Conservation (phyloP, 2,329 filamentous ascomycete species). For the Teratosphaeria zuluensis region DNA sequence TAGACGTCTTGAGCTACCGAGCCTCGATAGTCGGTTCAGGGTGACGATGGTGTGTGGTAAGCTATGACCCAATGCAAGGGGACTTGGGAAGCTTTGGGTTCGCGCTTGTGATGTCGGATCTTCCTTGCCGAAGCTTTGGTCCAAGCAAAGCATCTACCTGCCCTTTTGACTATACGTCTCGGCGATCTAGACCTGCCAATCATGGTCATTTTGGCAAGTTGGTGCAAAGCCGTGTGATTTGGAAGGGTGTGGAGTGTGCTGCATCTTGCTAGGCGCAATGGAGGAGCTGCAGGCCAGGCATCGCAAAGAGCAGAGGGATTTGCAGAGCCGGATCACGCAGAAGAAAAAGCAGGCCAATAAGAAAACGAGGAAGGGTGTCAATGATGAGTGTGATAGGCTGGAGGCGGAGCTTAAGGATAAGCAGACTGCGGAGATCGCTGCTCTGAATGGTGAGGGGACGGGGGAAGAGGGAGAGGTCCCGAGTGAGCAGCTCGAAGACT, state of each 20-base stretch:
- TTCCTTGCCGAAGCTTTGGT: neutral
- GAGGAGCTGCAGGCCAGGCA: constrained; percentile 73
- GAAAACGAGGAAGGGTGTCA: constrained; percentile 52
- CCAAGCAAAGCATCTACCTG: neutral
- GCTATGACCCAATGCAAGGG: neutral
- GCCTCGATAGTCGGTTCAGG: neutral
- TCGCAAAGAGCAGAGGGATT: constrained; percentile 77
- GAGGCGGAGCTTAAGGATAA: constrained; percentile 47
- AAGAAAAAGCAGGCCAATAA: constrained; percentile 98
- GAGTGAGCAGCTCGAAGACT: constrained; percentile 11
- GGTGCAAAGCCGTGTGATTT: neutral
- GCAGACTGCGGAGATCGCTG: constrained; percentile 43
- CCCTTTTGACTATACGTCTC: neutral
- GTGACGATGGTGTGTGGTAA: neutral
- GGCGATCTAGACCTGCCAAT: neutral
- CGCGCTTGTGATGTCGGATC: neutral
- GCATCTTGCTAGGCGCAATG: constrained; percentile 33
- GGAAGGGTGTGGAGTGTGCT: neutral
- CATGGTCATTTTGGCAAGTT: neutral
- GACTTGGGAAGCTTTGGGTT: neutral
- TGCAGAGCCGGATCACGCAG: constrained; percentile 75
- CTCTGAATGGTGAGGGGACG: constrained; percentile 29
- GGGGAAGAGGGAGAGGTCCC: constrained; percentile 5
- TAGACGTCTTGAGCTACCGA: neutral
- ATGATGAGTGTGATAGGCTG: constrained; percentile 52